phyloP scores from a whole-genome alignment of 1,284 basidiomycete species.

The Ustilago bromivora region DNA sequence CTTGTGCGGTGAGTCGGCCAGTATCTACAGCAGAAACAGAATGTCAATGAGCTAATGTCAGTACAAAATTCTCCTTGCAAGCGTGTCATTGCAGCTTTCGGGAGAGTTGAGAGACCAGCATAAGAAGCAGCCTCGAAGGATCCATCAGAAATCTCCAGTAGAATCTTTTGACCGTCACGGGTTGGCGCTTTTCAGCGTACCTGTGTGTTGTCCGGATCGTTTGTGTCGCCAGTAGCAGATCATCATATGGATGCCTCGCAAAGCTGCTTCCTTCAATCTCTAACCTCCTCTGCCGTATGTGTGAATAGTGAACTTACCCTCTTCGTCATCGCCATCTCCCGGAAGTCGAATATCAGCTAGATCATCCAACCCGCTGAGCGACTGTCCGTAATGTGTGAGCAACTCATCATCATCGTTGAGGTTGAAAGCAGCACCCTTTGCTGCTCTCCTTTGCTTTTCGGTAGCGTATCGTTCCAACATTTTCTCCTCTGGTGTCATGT shows the following conservation, averaged over 20 bases:
- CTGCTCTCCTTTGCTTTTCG: constrained; percentile 73
- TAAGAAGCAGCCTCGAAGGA: constrained; percentile 1
- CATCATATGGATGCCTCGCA: constrained; percentile 43
- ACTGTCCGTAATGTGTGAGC: constrained; percentile 93
- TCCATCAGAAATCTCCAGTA: constrained; percentile 69
- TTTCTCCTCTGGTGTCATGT: constrained; percentile 91
- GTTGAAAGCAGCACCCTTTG: constrained; percentile 87
- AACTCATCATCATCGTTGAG: constrained; percentile 75
- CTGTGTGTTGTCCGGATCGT: constrained; percentile 55
- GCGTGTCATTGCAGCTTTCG: neutral
- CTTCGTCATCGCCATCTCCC: constrained; percentile 60
- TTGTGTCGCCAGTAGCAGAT: constrained; percentile 60
- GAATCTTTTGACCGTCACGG: constrained; percentile 64
- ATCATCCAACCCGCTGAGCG: constrained; percentile 84
- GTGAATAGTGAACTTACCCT: constrained; percentile 41
- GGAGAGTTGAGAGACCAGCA: neutral
- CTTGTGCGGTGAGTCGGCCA: constrained; percentile 41
- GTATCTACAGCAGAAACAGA: constrained; percentile 20
- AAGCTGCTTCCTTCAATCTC: neutral
- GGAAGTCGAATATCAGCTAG: constrained; percentile 77
- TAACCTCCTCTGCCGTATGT: neutral
- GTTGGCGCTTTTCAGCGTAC: constrained; percentile 55
- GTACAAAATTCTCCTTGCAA: neutral
- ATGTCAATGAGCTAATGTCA: constrained; percentile 8
- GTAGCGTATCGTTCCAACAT: constrained; percentile 96